phyloP scores from a whole-genome alignment of 83 land plant species.

The Picea mariana region DNA sequence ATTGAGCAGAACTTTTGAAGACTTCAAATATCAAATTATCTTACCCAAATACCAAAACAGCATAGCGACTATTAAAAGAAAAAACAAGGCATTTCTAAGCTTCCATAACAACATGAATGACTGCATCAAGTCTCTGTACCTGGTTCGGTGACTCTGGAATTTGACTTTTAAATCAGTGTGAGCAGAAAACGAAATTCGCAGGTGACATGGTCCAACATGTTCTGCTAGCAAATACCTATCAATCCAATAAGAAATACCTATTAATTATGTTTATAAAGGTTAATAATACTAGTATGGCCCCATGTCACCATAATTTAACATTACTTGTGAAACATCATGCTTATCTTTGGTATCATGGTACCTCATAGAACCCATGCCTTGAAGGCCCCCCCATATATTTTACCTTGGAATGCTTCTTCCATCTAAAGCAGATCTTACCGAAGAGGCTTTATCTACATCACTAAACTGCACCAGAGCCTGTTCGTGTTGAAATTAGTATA shows the following conservation, averaged over 20 bases:
- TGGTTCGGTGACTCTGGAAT: constrained; percentile 93
- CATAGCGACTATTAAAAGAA: too few relatives aligned
- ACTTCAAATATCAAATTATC: too few relatives aligned
- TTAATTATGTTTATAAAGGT: neutral
- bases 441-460: constrained; percentile 79
- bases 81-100: too few relatives aligned
- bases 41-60: too few relatives aligned
- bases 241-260: neutral
- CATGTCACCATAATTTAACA: too few relatives aligned
- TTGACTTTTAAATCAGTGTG: constrained; percentile 91
- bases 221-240: constrained; percentile 82
- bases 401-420: constrained; percentile 92
- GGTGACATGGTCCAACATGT: constrained; percentile 70
- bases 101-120: too few relatives aligned
- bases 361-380: too few relatives aligned
- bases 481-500: neutral
- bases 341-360: too few relatives aligned
- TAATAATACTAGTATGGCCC: too few relatives aligned
- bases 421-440: constrained; percentile 74
- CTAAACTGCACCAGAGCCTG: constrained; percentile 90
- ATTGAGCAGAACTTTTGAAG: too few relatives aligned
- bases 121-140: constrained; percentile 45
- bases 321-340: too few relatives aligned
- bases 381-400: neutral
- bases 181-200: constrained; percentile 85